A percentile compares a stretch with the other conserved stretches of the same genome.
Evolutionary conservation across 164 flowering plant species (phyloP).

Genomic region (Piper betle): DNA sequence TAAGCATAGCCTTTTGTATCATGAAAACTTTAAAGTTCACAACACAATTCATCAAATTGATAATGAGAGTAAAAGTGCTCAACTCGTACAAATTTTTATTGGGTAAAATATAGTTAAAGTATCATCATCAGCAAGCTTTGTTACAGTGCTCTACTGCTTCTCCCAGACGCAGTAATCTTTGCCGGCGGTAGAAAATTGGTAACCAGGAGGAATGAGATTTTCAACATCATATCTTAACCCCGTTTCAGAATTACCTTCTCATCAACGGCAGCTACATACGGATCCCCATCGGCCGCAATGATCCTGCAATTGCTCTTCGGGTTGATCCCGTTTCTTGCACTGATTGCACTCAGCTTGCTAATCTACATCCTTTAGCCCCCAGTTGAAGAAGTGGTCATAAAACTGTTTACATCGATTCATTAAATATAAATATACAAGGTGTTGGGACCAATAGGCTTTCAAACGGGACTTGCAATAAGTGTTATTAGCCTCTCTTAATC

Average conservation of each 20-base stretch:
- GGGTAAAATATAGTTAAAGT: not conserved
- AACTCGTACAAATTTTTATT: too few species aligned
- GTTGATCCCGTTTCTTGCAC: slow-evolving; percentile 38
- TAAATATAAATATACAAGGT: not conserved
- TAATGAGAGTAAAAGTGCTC: too few species aligned
- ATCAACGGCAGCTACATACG: too few species aligned
- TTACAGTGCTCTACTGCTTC: slow-evolving; percentile 4
- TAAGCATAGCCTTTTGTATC: too few species aligned
- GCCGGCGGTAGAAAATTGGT: slow-evolving; percentile 41
- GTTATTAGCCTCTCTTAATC: too few species aligned
- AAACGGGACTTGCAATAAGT: too few species aligned
- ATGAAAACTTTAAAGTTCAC: too few species aligned
- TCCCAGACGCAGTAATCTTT: slow-evolving; percentile 56
- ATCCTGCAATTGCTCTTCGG: slow-evolving; percentile 33
- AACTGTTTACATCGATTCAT: too few species aligned
- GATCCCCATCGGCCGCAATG: slow-evolving; percentile 40
- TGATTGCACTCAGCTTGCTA: slow-evolving; percentile 28
- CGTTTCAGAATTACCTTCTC: slow-evolving; percentile 45
- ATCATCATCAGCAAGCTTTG: not conserved
- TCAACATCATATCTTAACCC: slow-evolving; percentile 47
- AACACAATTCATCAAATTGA: too few species aligned
- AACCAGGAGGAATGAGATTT: slow-evolving; percentile 41
- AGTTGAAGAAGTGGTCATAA: slow-evolving; percentile 67
- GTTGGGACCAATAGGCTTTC: too few species aligned
- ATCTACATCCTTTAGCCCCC: slow-evolving; percentile 60